Base-by-base conservation (phyloP, 495 filamentous ascomycete genomes). In the Xylaria intraflava region DNA sequence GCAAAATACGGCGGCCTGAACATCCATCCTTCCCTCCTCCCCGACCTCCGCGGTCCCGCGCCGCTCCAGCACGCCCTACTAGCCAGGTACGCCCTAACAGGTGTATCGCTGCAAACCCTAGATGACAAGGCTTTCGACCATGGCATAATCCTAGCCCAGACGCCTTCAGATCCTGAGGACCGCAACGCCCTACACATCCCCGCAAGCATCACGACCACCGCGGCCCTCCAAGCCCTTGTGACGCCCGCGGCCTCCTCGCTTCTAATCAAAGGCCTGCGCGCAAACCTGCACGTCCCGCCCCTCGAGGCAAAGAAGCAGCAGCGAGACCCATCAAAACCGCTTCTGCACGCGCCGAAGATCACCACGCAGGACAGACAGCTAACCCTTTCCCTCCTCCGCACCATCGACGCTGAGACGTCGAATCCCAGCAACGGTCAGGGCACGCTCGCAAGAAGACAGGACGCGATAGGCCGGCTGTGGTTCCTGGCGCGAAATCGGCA, bases 21-120 rank as follows among this genome's bases (percentile, higher is more conserved):
- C 70, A 78, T 98, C 3, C 93, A 98, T 65, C 93, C 93, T 1
- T 96, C 92, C n/a, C 65, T 95, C 6, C 81, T 98, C 11, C 93
- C 93, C 7, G 83, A 91, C 58, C 81, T 94, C 49, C 82, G 85
- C 17, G 90, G 81, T 17, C 67, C 80, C 6, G 87, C 87, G 6
- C 87, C 91, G 10, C 69, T 96, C 17, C 86, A 91, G 49, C 86
- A 91, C 68, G 82, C 87, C 41, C 75, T 96, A 45, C 77, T 96
- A 19, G 63, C 77, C 38, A 65, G 70, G 14, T 70, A 72, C 47
- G 64, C 62, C 6, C 65, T 62, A 39, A 87, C 87, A 0, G 90
- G 90, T 14, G 75, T 95, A 14, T 86, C 85, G 0, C 72, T 98
- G 26, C 93, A 97, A 65, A 96, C 90, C 6, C 74, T 98, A 33